Base-by-base conservation (phyloP, 2,329 filamentous ascomycete genomes). In the Fusarium irregulare region DNA sequence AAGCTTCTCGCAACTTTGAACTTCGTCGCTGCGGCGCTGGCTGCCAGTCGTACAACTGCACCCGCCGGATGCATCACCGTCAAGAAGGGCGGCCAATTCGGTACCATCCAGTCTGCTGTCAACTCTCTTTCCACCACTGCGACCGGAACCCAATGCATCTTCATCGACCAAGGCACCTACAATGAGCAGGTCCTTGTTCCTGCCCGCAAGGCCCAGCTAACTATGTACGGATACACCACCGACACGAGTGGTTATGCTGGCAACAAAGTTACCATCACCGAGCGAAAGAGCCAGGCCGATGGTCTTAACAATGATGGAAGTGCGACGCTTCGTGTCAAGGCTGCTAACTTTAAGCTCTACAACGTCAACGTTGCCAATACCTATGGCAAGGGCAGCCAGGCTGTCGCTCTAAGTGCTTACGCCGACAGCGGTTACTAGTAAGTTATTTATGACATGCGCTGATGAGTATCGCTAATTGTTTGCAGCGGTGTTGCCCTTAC, bases 161-260 rank as follows among this genome's bases (percentile, higher is more conserved):
- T 91, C 80, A 86, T 92, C 77, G 88, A 86, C 37, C 90, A 91
- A 78, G 48, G 88, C 4, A 89, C 85, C 20, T 90, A 89, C 80
- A 67, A 56, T 11, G 72, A 74, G 23, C 72, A 74, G 40, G 87
- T 90, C 34, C 85, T 85, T 61, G 82, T 90, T 21, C 76, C 82
- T 8, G 75, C 77, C 1, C 82, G 86, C 56, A 80, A 79, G 6
- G 86, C 84, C 4, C 79, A 89, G 40, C 84, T 85, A 27, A 83
- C 89, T 63, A 87, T 88, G 72, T 76, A 77, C 25, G 89, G 90
- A 20, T 86, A 86, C 73, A 90, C 89, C 2, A 75, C 78, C 65
- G 85, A 85, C 6, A 77, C 80, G 12, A 79, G 79, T 18, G 46
- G 68, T 30, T 91, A 90, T 76, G 70, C 79, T 4, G 78, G 78